Evolutionary conservation across 2,329 filamentous ascomycete species (phyloP).

Genomic region (Incumbomyces lentus): DNA sequence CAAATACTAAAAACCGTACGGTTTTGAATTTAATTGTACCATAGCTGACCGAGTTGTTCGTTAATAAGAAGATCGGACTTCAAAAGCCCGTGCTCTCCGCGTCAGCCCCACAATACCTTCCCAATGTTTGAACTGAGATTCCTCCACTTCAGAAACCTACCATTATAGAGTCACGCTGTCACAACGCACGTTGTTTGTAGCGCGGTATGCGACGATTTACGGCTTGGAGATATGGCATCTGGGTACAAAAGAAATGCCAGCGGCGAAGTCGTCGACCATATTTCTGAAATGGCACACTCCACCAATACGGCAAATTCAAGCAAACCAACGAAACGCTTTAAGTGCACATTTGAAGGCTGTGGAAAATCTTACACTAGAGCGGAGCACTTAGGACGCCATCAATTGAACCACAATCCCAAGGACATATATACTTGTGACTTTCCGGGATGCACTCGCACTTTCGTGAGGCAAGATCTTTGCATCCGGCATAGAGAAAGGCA

Average conservation of each 20-base stretch:
- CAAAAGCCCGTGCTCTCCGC: no score
- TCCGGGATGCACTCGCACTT: conserved; percentile 77
- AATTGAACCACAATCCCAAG: conserved; percentile 91
- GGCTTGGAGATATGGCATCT: conserved; percentile 22
- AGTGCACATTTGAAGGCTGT: conserved; percentile 76
- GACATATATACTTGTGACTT: conserved; percentile 92
- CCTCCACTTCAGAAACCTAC: no score
- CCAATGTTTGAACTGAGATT: no score
- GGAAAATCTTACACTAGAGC: conserved; percentile 94
- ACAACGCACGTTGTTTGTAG: no score
- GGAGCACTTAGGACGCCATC: conserved; percentile 92
- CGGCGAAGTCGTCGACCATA: conserved; percentile 18
- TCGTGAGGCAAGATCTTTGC: conserved; percentile 87
- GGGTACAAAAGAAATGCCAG: conserved; percentile 24
- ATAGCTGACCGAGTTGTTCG: no score
- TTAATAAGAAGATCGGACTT: no score
- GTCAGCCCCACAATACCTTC: no score
- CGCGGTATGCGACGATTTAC: no score
- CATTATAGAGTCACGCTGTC: no score
- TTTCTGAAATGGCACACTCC: conserved; percentile 35
- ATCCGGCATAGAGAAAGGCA: conserved; percentile 75
- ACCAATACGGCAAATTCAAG: conserved; percentile 21
- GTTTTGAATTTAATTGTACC: no score
- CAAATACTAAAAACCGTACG: no score
- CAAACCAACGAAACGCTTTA: conserved; percentile 39